These are phyloP conservation scores for Chlamydomonas sp. DNA, from an alignment of 139 green algal genomes.

Conservation along the genomic window DNA sequence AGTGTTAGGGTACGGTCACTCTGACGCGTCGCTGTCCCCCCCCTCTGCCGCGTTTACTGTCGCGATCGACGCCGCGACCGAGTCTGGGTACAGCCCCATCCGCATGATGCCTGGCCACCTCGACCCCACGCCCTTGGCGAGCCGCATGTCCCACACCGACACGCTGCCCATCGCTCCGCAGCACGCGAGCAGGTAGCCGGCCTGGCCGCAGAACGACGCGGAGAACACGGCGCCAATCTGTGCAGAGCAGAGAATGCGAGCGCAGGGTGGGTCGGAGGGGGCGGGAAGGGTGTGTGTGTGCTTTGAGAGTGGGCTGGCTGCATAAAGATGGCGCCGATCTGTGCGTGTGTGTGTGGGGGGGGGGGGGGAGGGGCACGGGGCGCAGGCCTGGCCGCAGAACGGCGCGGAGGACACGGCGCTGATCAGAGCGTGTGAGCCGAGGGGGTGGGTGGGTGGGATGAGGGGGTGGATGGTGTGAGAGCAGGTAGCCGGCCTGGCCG, in stretches of 20 bases:
- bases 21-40: too few relatives aligned
- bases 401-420: slow-evolving; percentile 66
- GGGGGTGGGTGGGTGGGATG: too few relatives aligned
- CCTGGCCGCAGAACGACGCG: slow-evolving; percentile 55
- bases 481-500: slow-evolving; percentile 51
- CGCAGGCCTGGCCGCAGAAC: slow-evolving; percentile 61
- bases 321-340: too few relatives aligned
- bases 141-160: slow-evolving; percentile 72
- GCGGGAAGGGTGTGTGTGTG: too few relatives aligned
- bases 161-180: slow-evolving; percentile 75
- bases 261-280: neutral
- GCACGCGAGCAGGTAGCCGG: slow-evolving; percentile 64
- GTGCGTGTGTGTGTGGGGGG: too few relatives aligned
- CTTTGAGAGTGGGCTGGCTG: too few relatives aligned
- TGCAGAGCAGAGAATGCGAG: neutral
- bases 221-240: slow-evolving; percentile 69
- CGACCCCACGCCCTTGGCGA: slow-evolving; percentile 26
- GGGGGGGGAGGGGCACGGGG: slow-evolving; percentile 68
- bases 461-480: too few relatives aligned
- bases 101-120: slow-evolving; percentile 29
- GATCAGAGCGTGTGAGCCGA: slow-evolving; percentile 12
- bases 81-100: slow-evolving; percentile 4
- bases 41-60: too few relatives aligned
- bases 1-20: too few relatives aligned
- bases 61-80: too few relatives aligned